Evolutionary conservation across 352 stramenopile genomes (phyloP), one percentile per base, ranked within the genome.

Genomic region (Phytopythium vexans): DNA sequence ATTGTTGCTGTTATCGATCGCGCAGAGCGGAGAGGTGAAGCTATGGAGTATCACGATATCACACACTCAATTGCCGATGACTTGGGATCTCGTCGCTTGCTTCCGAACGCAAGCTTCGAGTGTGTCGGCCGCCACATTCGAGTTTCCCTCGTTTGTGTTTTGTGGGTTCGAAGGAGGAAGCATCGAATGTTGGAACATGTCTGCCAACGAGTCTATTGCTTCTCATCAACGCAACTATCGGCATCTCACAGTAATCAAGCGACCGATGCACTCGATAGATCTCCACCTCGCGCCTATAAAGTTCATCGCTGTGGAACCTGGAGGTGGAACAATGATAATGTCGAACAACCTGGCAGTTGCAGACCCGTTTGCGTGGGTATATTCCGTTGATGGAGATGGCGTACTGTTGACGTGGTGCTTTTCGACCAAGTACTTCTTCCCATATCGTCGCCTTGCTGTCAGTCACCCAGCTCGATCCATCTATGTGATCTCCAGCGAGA

Each of bases 321-420:
- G 58, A 41, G 51, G 52, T 48, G 57, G 52, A 12, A 48, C 31
- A 6, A 41, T 46, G 42, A 47, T 70, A 11, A 41, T 53, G 9
- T 21, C 35, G 6, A 52, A 21, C 7, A 47, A 60, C 39, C 49
- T 57, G 32, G 34, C 47, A 16, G 36, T 62, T 2, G 6, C 50
- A 12, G 66, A 82, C 41, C 62, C 58, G 7, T 82, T 84, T 60
- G 73, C 72, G 16, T 86, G 75, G 75, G 55, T 86, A 2, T 69
- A 81, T 47, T 81, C 67, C 11, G 76, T 73, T 32, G 75, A 86
- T 14, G 31, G 61, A 49, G 72, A 84, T 21, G 51, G 57, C 4
- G 57, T 73, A 16, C 66, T 81, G 34, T 45, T 86, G 9, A 50
- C 84, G 40, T 86, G 75, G 75, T 84, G 70, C 45, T 78, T 84